Conservation (phyloP, 345 rosid species). For the Pistacia atlantica region DNA sequence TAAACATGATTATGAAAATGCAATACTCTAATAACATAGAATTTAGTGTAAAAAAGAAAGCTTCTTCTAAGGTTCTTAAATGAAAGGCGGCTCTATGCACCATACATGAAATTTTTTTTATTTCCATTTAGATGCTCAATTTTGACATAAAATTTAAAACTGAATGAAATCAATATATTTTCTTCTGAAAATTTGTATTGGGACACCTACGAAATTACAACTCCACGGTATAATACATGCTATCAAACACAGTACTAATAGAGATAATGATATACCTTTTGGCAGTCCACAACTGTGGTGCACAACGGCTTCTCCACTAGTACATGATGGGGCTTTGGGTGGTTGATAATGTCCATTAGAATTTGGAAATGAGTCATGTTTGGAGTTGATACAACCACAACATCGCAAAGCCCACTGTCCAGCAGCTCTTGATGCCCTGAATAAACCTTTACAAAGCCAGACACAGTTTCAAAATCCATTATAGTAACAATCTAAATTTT, state of each 20-base stretch:
- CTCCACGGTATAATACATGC: background rate
- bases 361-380: constrained; percentile 93
- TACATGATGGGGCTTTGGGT: constrained; percentile 82
- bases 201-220: background rate
- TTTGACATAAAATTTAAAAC: too few relatives aligned
- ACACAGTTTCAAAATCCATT: background rate
- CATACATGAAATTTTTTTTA: too few relatives aligned
- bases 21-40: background rate
- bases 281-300: constrained; percentile 84
- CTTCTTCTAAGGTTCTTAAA: background rate
- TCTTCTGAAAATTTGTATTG: background rate
- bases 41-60: background rate
- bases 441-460: constrained; percentile 57
- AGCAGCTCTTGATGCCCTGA: constrained; percentile 76
- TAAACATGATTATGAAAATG: background rate
- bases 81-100: background rate
- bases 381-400: constrained; percentile 79
- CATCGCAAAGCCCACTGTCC: constrained; percentile 81
- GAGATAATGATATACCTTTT: constrained; percentile 44
- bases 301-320: constrained; percentile 97
- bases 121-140: too few relatives aligned
- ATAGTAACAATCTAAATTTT: too few relatives aligned
- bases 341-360: constrained; percentile 74
- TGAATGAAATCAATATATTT: too few relatives aligned
- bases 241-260: background rate